Base-by-base conservation (phyloP, 2,329 filamentous ascomycete genomes). In the Biscogniauxia sp. region DNA sequence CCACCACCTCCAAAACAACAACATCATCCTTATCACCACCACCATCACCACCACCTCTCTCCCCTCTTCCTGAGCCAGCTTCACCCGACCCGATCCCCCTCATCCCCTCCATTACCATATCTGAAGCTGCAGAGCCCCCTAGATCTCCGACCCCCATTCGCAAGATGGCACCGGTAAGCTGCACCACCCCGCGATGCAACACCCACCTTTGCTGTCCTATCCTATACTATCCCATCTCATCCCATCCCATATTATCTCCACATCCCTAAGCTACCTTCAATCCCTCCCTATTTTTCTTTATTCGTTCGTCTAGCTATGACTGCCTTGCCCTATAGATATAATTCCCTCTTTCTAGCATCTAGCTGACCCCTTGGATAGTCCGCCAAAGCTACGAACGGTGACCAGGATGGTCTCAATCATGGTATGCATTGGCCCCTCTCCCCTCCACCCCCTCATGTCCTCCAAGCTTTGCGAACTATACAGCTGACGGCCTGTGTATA, bases 131-230 rank as follows among this genome's bases (percentile, higher is more conserved):
- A 64, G 66, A 68, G 58, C 67, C 63, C 57, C 61, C 65, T 52
- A 58, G 64, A 61, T 61, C 58, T 63, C 65, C 66, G 26, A 66
- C 69, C 62, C 64, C 69, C 67, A 70, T 75, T 71, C 71, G 73
- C 77, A 82, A 77, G 69, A 85, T 85, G 83, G 78, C 82, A 77
- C 78, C 82, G 71, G 83, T 85, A 82, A 78, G 82, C 77, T 73
- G 63, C 66, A 61, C 65, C 64, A 59, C 63, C 61, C 61, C 59
- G 66, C 28, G 51, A 51, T 53, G 20, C 51, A 41, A 59, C 56
- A 23, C 23, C 23, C 23, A 23, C 23, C 23, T 5, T 23, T 23
- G 5, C 23, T 23, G 23, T 23, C 23, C 23, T 23, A 23, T 23
- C 23, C 23, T 5, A 23, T 23, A 23, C 23, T 5, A 23, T 23